Conservation (phyloP, 192 early-diverging fungal species). For the Haplosporangium gracile region DNA sequence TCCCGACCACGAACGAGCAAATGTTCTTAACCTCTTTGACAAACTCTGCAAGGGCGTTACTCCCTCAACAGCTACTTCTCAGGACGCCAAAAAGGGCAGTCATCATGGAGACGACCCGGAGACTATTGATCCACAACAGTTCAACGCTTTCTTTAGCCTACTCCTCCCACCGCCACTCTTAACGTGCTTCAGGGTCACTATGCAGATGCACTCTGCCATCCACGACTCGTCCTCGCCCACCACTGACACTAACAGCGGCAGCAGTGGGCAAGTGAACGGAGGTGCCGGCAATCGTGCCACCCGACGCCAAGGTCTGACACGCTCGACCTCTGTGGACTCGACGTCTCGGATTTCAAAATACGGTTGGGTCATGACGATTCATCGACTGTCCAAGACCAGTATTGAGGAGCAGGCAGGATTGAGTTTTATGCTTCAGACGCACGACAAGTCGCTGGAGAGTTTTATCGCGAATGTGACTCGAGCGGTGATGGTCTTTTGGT, state of each 20-base stretch:
- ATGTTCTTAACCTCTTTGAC: slow-evolving; percentile 36
- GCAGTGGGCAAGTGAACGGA: neutral
- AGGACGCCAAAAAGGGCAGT: neutral
- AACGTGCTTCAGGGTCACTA: slow-evolving; percentile 43
- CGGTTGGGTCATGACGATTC: slow-evolving; percentile 53
- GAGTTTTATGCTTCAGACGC: slow-evolving; percentile 51
- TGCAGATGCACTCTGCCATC: slow-evolving; percentile 45
- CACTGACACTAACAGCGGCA: neutral
- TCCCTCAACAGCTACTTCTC: neutral
- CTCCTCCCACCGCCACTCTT: slow-evolving; percentile 39
- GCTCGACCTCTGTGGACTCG: slow-evolving; percentile 39
- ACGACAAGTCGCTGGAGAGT: slow-evolving; percentile 47
- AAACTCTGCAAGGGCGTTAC: slow-evolving; percentile 17
- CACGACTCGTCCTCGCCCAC: slow-evolving; percentile 4
- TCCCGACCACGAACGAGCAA: slow-evolving; percentile 28
- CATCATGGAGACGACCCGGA: slow-evolving; percentile 2
- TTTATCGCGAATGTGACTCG: slow-evolving; percentile 46
- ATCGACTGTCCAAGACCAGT: slow-evolving; percentile 45
- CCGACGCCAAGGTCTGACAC: slow-evolving; percentile 23
- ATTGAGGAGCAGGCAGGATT: slow-evolving; percentile 51
- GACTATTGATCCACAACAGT: slow-evolving; percentile 37
- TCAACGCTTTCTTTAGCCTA: slow-evolving; percentile 35
- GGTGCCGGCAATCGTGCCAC: neutral
- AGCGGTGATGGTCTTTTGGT: slow-evolving; percentile 51
- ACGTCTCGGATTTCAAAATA: slow-evolving; percentile 47